Evolutionary conservation across 2,329 filamentous ascomycete genomes (phyloP).

Genomic region (Diaporthe helianthi): DNA sequence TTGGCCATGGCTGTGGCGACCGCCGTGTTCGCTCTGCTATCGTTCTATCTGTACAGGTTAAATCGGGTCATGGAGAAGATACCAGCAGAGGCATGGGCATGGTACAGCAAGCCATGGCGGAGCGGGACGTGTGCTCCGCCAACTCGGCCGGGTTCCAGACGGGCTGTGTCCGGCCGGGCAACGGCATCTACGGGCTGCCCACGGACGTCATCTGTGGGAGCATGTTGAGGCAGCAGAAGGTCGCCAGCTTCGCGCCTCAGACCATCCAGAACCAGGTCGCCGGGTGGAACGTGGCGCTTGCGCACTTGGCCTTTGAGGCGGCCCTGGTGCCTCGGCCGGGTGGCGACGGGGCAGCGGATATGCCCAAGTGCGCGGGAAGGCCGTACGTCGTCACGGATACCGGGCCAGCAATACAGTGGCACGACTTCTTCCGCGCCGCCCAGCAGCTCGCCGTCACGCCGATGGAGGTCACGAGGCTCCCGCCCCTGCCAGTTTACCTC

Average conservation of each 20-base stretch:
- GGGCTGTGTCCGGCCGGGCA: conserved; percentile 60
- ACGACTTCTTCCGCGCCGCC: conserved; percentile 49
- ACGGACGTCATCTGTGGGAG: conserved; percentile 51
- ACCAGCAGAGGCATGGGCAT: conserved; percentile 45
- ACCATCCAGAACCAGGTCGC: conserved; percentile 58
- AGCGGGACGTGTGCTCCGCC: conserved; percentile 56
- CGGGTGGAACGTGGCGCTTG: conserved; percentile 59
- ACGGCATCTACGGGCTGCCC: conserved; percentile 59
- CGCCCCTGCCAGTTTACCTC: conserved; percentile 47
- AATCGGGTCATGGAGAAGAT: conserved; percentile 47
- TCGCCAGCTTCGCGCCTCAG: conserved; percentile 52
- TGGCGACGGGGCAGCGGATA: conserved; percentile 36
- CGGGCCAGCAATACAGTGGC: conserved; percentile 51
- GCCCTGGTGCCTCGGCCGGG: conserved; percentile 46
- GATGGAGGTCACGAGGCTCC: conserved; percentile 43
- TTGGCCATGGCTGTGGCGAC: neutral
- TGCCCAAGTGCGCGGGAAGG: conserved; percentile 50
- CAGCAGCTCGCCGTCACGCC: conserved; percentile 42
- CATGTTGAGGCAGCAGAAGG: conserved; percentile 47
- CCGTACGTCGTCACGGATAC: conserved; percentile 59
- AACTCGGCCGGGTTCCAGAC: conserved; percentile 55
- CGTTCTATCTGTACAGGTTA: conserved; percentile 47
- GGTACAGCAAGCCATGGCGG: conserved; percentile 50
- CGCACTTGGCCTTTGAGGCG: conserved; percentile 60
- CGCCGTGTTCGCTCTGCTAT: conserved; percentile 35